Evolutionary conservation across 768 basidiomycete genomes (phyloP).

Genomic region (Podaxis carcinomalis): DNA sequence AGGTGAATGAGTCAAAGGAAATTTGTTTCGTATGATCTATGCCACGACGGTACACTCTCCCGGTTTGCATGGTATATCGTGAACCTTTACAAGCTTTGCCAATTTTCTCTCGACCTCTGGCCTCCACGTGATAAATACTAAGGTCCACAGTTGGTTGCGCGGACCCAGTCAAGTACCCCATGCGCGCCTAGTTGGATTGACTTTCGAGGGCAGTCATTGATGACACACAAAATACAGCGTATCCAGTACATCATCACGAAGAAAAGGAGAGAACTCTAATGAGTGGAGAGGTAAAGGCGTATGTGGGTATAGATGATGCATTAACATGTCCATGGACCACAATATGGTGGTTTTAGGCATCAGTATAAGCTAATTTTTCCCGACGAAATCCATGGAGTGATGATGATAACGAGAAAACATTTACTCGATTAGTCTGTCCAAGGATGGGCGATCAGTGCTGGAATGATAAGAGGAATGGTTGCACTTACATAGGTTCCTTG

Average conservation of each 20-base stretch:
- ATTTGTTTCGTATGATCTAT: too few species aligned
- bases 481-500: slow-evolving; percentile 45
- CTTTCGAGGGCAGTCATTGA: neutral
- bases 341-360: neutral
- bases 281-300: neutral
- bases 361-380: neutral
- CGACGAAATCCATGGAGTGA: neutral
- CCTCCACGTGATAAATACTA: too few species aligned
- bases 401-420: neutral
- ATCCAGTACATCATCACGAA: neutral
- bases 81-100: too few species aligned
- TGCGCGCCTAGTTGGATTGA: too few species aligned
- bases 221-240: neutral
- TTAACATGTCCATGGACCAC: neutral
- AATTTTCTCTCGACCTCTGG: too few species aligned
- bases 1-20: too few species aligned
- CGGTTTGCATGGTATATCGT: too few species aligned
- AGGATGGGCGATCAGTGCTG: neutral
- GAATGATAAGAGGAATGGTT: too few species aligned
- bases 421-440: slow-evolving; percentile 12
- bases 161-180: too few species aligned
- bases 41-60: too few species aligned
- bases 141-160: too few species aligned
- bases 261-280: neutral
- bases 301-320: neutral